Conservation (phyloP, 306 rosid genomes). For the Malus sylvestris region DNA sequence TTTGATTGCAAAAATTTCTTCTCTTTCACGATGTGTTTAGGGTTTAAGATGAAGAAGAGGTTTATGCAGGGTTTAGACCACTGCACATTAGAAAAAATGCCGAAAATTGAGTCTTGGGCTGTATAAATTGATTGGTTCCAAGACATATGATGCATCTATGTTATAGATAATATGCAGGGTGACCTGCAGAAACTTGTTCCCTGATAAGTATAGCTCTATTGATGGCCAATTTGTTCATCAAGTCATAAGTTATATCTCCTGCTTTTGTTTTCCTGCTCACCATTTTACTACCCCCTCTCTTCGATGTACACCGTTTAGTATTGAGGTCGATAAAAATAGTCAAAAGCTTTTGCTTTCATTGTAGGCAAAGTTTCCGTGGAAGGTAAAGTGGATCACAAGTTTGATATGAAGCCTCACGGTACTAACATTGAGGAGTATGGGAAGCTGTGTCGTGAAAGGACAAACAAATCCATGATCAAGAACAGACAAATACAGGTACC, state of each 20-base stretch:
- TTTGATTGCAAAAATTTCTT: background rate
- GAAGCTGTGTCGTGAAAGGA: slow-evolving; percentile 89
- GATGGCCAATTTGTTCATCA: background rate
- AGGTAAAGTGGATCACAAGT: slow-evolving; percentile 95
- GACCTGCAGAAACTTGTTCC: background rate
- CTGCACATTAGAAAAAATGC: background rate
- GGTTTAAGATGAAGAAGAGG: background rate
- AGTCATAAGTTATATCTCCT: background rate
- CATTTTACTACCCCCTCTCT: background rate
- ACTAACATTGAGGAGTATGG: slow-evolving; percentile 87
- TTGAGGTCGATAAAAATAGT: background rate
- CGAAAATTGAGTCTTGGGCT: background rate
- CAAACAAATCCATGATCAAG: slow-evolving; percentile 76
- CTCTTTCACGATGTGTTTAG: background rate
- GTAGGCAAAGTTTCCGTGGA: slow-evolving; percentile 75
- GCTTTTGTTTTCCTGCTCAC: background rate
- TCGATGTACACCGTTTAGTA: background rate
- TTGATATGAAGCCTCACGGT: slow-evolving; percentile 96
- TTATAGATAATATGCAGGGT: background rate
- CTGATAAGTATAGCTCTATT: background rate
- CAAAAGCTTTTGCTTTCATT: slow-evolving; percentile 13
- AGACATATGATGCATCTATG: background rate
- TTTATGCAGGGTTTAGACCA: no score
- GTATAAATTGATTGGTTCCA: background rate
- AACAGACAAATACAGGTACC: slow-evolving; percentile 84